Evolutionary conservation across 768 basidiomycete genomes (phyloP).

Genomic region (Dioszegia hungarica): DNA sequence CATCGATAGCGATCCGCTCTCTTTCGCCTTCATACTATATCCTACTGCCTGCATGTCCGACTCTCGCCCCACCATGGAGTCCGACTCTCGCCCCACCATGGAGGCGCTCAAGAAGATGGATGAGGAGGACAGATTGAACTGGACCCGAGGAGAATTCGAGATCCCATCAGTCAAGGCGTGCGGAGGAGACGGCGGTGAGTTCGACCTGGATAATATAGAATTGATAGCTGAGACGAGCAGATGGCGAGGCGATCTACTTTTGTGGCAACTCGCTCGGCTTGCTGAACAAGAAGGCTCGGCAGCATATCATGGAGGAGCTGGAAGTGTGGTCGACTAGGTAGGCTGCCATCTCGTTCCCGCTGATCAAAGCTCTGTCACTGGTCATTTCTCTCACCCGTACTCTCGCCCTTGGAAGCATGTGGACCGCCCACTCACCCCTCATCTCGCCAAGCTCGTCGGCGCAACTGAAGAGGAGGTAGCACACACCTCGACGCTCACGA

Average conservation of each 20-base stretch:
- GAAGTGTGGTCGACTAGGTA: constrained; percentile 68
- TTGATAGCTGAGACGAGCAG: constrained; percentile 9
- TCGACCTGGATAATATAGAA: neutral
- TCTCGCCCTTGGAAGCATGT: constrained; percentile 76
- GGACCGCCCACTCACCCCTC: constrained; percentile 64
- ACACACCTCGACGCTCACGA: constrained; percentile 90
- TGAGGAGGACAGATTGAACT: constrained; percentile 35
- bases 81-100: neutral
- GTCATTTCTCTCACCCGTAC: constrained; percentile 86
- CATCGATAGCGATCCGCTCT: neutral
- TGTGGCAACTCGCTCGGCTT: constrained; percentile 94
- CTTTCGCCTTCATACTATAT: no score
- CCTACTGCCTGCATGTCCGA: no score
- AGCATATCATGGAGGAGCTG: constrained; percentile 75
- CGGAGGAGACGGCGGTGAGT: constrained; percentile 39
- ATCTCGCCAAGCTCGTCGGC: constrained; percentile 78
- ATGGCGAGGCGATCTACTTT: constrained; percentile 61
- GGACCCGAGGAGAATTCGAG: constrained; percentile 47
- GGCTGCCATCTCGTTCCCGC: constrained; percentile 10
- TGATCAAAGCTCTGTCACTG: constrained; percentile 66
- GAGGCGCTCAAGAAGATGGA: constrained; percentile 19
- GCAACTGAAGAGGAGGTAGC: constrained; percentile 85
- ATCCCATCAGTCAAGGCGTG: constrained; percentile 39
- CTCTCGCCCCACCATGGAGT: no score
- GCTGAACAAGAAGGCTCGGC: constrained; percentile 66